Conservation (phyloP, 345 rosid species). For the Syzygium jambos region DNA sequence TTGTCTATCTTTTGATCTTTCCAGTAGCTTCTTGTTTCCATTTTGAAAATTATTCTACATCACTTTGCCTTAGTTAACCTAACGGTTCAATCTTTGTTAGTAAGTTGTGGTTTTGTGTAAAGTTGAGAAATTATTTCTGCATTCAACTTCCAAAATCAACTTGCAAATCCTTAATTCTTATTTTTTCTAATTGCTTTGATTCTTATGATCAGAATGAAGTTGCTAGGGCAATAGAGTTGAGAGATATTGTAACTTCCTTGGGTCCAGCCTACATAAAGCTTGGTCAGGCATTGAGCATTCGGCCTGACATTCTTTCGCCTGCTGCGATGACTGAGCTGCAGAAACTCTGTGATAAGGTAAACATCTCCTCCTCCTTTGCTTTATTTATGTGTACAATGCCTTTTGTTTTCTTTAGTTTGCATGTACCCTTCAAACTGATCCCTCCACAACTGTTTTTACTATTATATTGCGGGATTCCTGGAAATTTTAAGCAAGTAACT, state of each 20-base stretch:
- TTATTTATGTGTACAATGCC: not conserved
- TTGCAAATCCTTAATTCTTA: not conserved
- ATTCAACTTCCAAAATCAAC: not conserved
- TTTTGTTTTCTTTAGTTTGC: not conserved
- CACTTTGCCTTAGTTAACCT: not conserved
- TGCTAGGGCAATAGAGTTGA: constrained; percentile 86
- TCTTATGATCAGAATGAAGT: constrained; percentile 71
- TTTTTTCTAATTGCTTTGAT: not conserved
- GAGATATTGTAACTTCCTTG: constrained; percentile 95
- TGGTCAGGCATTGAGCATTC: constrained; percentile 97
- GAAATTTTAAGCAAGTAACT: not conserved
- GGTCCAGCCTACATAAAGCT: constrained; percentile 98
- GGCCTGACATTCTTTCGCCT: constrained; percentile 94
- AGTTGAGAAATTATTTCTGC: not conserved
- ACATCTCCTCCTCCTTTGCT: not conserved
- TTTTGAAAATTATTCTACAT: not conserved
- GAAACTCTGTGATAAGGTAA: constrained; percentile 97
- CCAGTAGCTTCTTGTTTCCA: not conserved
- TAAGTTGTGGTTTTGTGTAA: not conserved
- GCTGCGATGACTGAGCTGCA: constrained; percentile 91
- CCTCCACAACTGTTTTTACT: not conserved
- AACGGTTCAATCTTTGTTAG: not conserved
- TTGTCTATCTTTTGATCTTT: not conserved
- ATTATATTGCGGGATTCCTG: not conserved
- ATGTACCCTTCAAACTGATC: not conserved